These are phyloP conservation scores for Gloeostereum incarnatum DNA, from an alignment of 768 basidiomycete genomes.

Conservation along the genomic window DNA sequence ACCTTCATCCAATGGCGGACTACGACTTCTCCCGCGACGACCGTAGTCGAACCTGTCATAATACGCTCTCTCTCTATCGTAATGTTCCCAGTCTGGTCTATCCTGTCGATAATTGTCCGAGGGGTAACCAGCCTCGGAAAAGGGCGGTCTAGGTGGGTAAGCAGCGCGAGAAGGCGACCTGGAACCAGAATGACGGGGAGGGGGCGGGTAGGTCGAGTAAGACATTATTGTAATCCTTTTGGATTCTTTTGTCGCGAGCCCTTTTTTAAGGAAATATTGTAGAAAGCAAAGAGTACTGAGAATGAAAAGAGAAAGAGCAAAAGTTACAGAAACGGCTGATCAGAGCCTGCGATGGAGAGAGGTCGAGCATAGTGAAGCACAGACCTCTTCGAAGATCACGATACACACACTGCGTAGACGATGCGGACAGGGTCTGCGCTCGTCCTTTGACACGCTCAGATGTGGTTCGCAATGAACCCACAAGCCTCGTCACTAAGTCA, in stretches of 20 bases:
- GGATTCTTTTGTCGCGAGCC: too few species aligned
- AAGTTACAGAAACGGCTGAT: slow-evolving; percentile 50
- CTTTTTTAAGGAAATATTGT: slow-evolving; percentile 48
- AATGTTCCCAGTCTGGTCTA: slow-evolving; percentile 63
- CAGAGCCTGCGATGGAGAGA: slow-evolving; percentile 62
- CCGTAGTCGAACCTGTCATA: slow-evolving; percentile 43
- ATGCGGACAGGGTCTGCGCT: too few species aligned
- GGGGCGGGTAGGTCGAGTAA: slow-evolving; percentile 68
- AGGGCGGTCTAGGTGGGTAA: slow-evolving; percentile 43
- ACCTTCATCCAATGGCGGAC: slow-evolving; percentile 67
- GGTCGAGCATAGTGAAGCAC: slow-evolving; percentile 89
- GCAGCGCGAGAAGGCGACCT: slow-evolving; percentile 64
- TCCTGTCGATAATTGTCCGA: slow-evolving; percentile 63
- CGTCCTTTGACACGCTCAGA: too few species aligned
- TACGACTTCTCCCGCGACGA: slow-evolving; percentile 69
- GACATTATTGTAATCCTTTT: too few species aligned
- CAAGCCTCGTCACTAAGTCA: too few species aligned
- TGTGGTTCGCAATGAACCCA: too few species aligned
- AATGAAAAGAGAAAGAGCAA: slow-evolving; percentile 43
- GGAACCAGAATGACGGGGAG: slow-evolving; percentile 73
- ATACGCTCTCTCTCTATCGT: slow-evolving; percentile 59
- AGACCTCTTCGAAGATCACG: slow-evolving; percentile 82
- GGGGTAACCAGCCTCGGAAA: slow-evolving; percentile 49
- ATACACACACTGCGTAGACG: slow-evolving; percentile 35
- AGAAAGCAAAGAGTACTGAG: too few species aligned